Conservation (phyloP, 306 rosid genomes). For the Gastrolobium bilobum region DNA sequence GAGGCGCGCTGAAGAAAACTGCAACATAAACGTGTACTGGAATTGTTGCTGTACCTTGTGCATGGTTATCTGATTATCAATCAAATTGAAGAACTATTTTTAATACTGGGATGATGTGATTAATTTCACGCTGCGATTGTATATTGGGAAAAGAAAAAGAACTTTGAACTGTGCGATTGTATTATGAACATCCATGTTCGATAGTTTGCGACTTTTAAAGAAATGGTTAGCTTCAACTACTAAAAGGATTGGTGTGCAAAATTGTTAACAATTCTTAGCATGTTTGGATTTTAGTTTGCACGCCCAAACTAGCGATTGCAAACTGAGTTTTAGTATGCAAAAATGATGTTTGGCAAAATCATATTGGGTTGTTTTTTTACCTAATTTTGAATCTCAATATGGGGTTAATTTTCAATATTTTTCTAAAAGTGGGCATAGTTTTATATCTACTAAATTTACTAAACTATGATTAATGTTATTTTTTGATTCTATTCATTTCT, state of each 20-base stretch:
- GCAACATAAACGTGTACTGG: neutral
- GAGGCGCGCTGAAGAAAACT: slow-evolving; percentile 54
- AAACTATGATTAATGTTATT: too few species aligned
- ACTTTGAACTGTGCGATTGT: slow-evolving; percentile 16
- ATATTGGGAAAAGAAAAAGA: neutral
- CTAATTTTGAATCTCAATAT: too few species aligned
- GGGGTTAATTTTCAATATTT: too few species aligned
- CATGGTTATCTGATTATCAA: neutral
- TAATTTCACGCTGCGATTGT: neutral
- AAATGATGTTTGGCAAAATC: neutral
- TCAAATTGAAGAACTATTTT: neutral
- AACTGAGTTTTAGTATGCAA: too few species aligned
- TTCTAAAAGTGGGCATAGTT: too few species aligned
- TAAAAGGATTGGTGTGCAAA: neutral
- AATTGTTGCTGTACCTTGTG: neutral
- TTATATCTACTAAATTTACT: too few species aligned
- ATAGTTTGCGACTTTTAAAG: neutral
- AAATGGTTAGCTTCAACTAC: neutral
- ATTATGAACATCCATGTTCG: neutral
- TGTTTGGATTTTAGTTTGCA: neutral
- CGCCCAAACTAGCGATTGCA: neutral
- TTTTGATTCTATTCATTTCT: too few species aligned
- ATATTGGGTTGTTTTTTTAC: too few species aligned
- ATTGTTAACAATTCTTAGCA: neutral
- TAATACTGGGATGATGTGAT: neutral